A percentile compares a stretch with the other conserved stretches of the same genome.
phyloP scores from a whole-genome alignment of 106 monocot species.

The Platanthera guangdongensis region DNA sequence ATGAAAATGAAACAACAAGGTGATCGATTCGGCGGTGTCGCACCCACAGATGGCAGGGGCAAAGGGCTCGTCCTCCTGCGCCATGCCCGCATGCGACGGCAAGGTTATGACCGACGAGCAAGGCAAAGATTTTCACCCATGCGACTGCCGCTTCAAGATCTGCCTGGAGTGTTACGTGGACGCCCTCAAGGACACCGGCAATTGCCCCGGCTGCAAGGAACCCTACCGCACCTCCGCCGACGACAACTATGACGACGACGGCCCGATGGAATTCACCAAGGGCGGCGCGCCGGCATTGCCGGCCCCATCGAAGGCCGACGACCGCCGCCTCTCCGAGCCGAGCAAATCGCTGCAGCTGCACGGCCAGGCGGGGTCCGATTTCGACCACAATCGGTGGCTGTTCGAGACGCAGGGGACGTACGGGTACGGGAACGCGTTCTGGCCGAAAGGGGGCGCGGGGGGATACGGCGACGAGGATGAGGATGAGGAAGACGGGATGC shows the following conservation, averaged over 20 bases:
- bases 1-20: neutral
- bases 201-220: slow-evolving; percentile 36
- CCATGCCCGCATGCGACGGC: slow-evolving; percentile 30
- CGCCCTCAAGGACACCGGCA: slow-evolving; percentile 23
- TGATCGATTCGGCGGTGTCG: slow-evolving; percentile 29
- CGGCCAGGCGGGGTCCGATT: slow-evolving; percentile 35
- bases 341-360: slow-evolving; percentile 45
- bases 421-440: slow-evolving; percentile 58
- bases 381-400: slow-evolving; percentile 60
- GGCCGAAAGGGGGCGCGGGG: slow-evolving; percentile 28
- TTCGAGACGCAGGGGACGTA: slow-evolving; percentile 63
- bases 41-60: slow-evolving; percentile 46
- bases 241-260: slow-evolving; percentile 19
- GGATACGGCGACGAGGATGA: slow-evolving; percentile 21
- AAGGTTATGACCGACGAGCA: slow-evolving; percentile 29
- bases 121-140: slow-evolving; percentile 32
- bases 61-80: slow-evolving; percentile 24
- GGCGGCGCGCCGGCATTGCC: slow-evolving; percentile 20
- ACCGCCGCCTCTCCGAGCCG: slow-evolving; percentile 19
- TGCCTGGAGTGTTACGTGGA: slow-evolving; percentile 33
- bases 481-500: neutral
- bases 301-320: slow-evolving; percentile 2
- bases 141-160: slow-evolving; percentile 35
- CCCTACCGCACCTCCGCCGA: slow-evolving; percentile 16
- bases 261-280: slow-evolving; percentile 9